phyloP scores from a whole-genome alignment of 2,329 filamentous ascomycete genomes.

The Paracorniculantispora psalliotae region DNA sequence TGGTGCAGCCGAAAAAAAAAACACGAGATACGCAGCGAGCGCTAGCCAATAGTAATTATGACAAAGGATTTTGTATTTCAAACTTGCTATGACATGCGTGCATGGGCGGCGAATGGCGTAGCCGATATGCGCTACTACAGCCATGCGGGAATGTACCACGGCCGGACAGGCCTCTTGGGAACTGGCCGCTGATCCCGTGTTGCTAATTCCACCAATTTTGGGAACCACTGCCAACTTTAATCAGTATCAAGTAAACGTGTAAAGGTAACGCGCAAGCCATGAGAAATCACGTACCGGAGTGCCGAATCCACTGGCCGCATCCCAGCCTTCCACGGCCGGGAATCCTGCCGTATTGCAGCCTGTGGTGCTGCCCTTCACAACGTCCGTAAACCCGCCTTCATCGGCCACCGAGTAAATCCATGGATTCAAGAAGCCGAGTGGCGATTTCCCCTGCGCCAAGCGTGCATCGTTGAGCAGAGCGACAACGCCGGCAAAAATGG shows the following conservation, averaged over 20 bases:
- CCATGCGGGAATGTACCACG: constrained; percentile 10
- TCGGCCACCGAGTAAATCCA: constrained; percentile 34
- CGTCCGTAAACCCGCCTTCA: constrained; percentile 11
- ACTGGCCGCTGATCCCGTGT: not conserved
- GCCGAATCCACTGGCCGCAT: constrained; percentile 8
- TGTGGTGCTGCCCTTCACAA: not conserved
- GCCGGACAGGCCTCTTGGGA: not conserved
- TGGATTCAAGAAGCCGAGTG: constrained; percentile 45
- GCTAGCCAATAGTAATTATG: too few species aligned
- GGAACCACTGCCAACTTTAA: not conserved
- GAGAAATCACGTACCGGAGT: not conserved
- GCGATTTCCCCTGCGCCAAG: constrained; percentile 38
- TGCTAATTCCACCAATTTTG: not conserved
- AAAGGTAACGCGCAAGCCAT: not conserved
- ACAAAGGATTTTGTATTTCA: too few species aligned
- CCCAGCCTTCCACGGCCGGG: constrained; percentile 2
- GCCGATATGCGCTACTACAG: not conserved
- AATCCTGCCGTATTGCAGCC: constrained; percentile 10
- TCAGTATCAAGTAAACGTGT: not conserved
- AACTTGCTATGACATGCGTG: too few species aligned
- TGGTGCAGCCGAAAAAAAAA: not conserved
- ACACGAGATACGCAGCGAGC: too few species aligned
- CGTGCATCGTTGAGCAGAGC: constrained; percentile 52
- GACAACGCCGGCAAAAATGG: constrained; percentile 50
- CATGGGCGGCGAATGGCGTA: too few species aligned